Evolutionary conservation across 345 rosid genomes (phyloP), one percentile per base, ranked within the genome.

Genomic region (Bruguiera parviflora): DNA sequence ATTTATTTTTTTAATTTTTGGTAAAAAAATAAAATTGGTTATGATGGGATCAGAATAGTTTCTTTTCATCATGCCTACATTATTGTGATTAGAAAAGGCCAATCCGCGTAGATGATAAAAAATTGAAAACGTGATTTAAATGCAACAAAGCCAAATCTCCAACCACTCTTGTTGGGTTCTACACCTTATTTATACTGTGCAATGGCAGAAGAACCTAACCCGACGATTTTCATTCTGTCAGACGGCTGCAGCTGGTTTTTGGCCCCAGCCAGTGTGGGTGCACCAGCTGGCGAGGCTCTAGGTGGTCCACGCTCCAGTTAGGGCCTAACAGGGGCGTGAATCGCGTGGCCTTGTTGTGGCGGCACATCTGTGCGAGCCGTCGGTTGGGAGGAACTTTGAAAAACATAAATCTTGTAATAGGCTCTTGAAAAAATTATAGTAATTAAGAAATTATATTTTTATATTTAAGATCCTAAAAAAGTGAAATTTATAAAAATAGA

Each of bases 101-200:
- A 24, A 56, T 43, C 49, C 49, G 49, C 16, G 13, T 13, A 43
- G 5, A 56, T 56, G 59, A 27, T 21, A 16, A 21, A 22, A 28
- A 56, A 55, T 46, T 56, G 52, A 51, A 46, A 61, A 60, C 67
- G 74, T 64, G 46, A 53, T 65, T 58, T 77, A 21, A 57, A 64
- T 53, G 71, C 63, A 53, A 52, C 24, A 18, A 28, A 13, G 21
- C 63, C 53, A n/a, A 66, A 25, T 18, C 46, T 53, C 64, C 73
- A 61, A 64, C 74, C 31, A 71, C 57, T 53, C 70, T 81, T 70
- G 78, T 64, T 64, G 64, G 75, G 66, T 71, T 43, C 49, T 43
- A 15, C 18, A 43, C 49, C 70, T 28, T 71, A 72, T 67, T 78
- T 55, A 75, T 70, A 78, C 64, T 70, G 29, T 29, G 70, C 59